phyloP scores from a whole-genome alignment of 768 basidiomycete genomes.

The Termitomyces sp. region DNA sequence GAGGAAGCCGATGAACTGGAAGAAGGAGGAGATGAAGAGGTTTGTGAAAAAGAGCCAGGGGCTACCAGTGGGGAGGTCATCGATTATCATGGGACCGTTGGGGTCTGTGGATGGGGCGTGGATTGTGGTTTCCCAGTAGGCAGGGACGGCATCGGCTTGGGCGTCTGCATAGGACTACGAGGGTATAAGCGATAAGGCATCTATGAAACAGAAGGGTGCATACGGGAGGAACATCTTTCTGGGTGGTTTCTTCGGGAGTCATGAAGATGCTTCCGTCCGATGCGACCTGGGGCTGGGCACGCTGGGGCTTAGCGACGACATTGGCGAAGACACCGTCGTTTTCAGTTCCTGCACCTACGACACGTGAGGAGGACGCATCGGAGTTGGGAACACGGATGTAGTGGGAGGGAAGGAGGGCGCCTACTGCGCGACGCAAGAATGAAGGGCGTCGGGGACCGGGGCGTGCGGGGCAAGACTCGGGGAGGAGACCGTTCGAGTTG shows the following conservation, averaged over 20 bases:
- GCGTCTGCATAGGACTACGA: slow-evolving; percentile 80
- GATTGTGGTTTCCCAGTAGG: slow-evolving; percentile 96
- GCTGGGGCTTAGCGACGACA: slow-evolving; percentile 81
- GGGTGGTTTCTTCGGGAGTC: slow-evolving; percentile 68
- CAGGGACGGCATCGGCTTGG: slow-evolving; percentile 83
- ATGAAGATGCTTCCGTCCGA: slow-evolving; percentile 54
- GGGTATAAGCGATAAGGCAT: background rate
- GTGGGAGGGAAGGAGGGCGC: slow-evolving; percentile 59
- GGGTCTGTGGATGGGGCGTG: slow-evolving; percentile 57
- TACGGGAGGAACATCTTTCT: slow-evolving; percentile 85
- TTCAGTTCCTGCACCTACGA: slow-evolving; percentile 68
- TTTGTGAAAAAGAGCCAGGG: slow-evolving; percentile 70
- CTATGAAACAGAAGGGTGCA: slow-evolving; percentile 21
- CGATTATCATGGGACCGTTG: slow-evolving; percentile 67
- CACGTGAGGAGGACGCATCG: slow-evolving; percentile 24
- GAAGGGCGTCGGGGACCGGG: slow-evolving; percentile 47
- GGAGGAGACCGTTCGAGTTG: slow-evolving; percentile 53
- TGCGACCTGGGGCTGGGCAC: slow-evolving; percentile 35
- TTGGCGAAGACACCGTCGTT: slow-evolving; percentile 97
- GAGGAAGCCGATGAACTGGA: slow-evolving; percentile 93
- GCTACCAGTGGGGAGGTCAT: slow-evolving; percentile 85
- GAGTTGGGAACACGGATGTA: slow-evolving; percentile 49
- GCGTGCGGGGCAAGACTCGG: slow-evolving; percentile 35
- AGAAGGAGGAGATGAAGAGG: slow-evolving; percentile 76
- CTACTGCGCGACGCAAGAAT: slow-evolving; percentile 54